Evolutionary conservation across 2,329 filamentous ascomycete species (phyloP).

Genomic region (Aureobasidium sp.): DNA sequence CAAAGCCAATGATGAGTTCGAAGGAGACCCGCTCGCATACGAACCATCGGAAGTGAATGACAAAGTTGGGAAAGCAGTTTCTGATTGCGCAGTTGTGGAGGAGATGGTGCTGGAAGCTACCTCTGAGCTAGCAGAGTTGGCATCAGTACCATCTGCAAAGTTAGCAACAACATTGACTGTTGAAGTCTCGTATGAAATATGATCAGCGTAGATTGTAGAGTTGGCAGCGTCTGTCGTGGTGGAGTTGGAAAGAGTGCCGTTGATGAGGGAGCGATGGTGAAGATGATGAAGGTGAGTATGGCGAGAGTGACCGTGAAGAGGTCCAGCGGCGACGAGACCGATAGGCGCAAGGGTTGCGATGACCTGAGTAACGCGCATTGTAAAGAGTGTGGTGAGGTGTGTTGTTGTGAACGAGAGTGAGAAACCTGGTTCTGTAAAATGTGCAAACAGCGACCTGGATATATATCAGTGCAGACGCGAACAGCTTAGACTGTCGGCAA

Average conservation of each 20-base stretch:
- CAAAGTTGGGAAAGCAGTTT: not conserved
- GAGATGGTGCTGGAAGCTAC: not conserved
- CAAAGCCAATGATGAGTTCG: not conserved
- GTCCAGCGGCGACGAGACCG: slow-evolving; percentile 2
- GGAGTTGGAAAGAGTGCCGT: not conserved
- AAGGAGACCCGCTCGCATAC: slow-evolving; percentile 8
- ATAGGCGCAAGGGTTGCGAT: not conserved
- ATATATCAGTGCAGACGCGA: slow-evolving; percentile 13
- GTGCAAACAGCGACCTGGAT: slow-evolving; percentile 7
- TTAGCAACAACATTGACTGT: slow-evolving; percentile 5
- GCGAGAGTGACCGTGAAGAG: not conserved
- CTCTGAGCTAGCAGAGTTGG: not conserved
- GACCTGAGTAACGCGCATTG: slow-evolving; percentile 8
- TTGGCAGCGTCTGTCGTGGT: not conserved
- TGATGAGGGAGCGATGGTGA: slow-evolving; percentile 2
- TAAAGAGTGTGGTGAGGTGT: slow-evolving; percentile 7
- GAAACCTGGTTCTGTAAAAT: slow-evolving; percentile 6
- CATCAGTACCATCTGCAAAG: slow-evolving; percentile 5
- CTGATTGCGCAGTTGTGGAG: not conserved
- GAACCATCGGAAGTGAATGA: slow-evolving; percentile 4
- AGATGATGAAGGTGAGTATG: slow-evolving; percentile 9
- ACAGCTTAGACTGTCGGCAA: not conserved
- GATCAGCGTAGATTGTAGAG: slow-evolving; percentile 6
- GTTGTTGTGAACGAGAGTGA: slow-evolving; percentile 2
- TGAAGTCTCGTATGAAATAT: slow-evolving; percentile 3